Conservation (phyloP, 2,329 filamentous ascomycete species). For the Colletotrichum coccodes region DNA sequence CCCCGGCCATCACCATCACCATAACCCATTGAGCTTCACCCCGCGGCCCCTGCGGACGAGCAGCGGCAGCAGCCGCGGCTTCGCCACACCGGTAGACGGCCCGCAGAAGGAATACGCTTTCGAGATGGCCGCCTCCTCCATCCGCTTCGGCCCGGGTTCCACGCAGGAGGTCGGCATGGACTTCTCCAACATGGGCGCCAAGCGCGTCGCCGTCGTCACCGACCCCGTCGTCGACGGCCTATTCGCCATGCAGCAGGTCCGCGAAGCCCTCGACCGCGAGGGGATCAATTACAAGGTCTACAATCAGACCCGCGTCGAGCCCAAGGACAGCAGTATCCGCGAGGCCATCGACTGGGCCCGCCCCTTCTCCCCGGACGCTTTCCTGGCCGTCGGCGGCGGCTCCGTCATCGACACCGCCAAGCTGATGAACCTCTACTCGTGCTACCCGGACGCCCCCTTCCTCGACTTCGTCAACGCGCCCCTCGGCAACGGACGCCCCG, state of each 20-base stretch:
- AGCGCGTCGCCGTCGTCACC: constrained; percentile 91
- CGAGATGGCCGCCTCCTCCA: constrained; percentile 96
- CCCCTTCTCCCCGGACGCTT: constrained; percentile 84
- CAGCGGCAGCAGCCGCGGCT: constrained; percentile 47
- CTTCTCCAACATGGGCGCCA: constrained; percentile 87
- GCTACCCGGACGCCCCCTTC: constrained; percentile 92
- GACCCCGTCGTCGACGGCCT: constrained; percentile 84
- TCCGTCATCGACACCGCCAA: constrained; percentile 99
- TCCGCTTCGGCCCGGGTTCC: constrained; percentile 91
- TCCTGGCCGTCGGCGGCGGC: constrained; percentile 90
- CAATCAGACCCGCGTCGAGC: constrained; percentile 84
- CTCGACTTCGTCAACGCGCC: constrained; percentile 98
- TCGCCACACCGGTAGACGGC: constrained; percentile 75
- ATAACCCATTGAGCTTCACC: constrained; percentile 67
- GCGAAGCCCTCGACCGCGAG: constrained; percentile 81
- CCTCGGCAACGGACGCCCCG: constrained; percentile 84
- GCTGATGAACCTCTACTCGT: constrained; percentile 96
- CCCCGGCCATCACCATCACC: constrained; percentile 79
- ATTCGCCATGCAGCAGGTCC: constrained; percentile 88
- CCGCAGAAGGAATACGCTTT: constrained; percentile 91
- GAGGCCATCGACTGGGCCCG: constrained; percentile 91
- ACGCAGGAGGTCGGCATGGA: constrained; percentile 99
- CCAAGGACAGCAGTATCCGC: constrained; percentile 92
- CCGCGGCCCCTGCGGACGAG: constrained; percentile 49
- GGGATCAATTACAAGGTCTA: constrained; percentile 85